Conservation (phyloP, 2,329 filamentous ascomycete species). For the Aureobasidium melanogenum region DNA sequence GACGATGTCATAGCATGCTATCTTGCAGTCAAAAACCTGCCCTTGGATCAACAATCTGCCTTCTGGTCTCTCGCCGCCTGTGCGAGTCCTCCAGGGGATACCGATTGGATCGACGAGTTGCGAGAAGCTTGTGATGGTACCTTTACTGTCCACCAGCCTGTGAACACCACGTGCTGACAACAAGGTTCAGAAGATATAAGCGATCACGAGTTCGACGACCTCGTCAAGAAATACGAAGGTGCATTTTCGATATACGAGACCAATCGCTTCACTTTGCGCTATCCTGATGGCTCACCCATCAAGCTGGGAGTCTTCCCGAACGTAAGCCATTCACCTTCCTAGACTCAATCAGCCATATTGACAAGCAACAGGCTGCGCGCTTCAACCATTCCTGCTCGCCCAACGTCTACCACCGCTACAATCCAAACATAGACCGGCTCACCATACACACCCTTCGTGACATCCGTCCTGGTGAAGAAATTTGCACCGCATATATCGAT, state of each 20-base stretch:
- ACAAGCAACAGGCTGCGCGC: conserved; percentile 4
- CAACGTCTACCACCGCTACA: conserved; percentile 16
- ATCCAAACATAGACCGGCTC: conserved; percentile 11
- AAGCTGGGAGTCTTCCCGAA: conserved; percentile 14
- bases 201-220: conserved; percentile 4
- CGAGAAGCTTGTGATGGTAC: conserved; percentile 6
- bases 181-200: neutral
- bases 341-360: neutral
- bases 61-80: conserved; percentile 14
- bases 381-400: conserved; percentile 15
- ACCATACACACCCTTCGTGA: conserved; percentile 22
- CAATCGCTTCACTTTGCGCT: conserved; percentile 16
- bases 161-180: neutral
- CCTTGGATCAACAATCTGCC: neutral
- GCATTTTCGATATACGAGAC: conserved; percentile 14
- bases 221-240: conserved; percentile 9
- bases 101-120: conserved; percentile 13
- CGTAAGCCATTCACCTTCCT: neutral
- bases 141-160: neutral
- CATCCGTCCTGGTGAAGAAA: conserved; percentile 23
- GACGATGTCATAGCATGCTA: conserved; percentile 14
- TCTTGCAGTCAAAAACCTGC: neutral
- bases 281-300: conserved; percentile 3
- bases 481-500: conserved; percentile 19
- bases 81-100: neutral